These are phyloP conservation scores for Leccinum variabile DNA, from an alignment of 1,284 basidiomycete species.

Conservation along the genomic window DNA sequence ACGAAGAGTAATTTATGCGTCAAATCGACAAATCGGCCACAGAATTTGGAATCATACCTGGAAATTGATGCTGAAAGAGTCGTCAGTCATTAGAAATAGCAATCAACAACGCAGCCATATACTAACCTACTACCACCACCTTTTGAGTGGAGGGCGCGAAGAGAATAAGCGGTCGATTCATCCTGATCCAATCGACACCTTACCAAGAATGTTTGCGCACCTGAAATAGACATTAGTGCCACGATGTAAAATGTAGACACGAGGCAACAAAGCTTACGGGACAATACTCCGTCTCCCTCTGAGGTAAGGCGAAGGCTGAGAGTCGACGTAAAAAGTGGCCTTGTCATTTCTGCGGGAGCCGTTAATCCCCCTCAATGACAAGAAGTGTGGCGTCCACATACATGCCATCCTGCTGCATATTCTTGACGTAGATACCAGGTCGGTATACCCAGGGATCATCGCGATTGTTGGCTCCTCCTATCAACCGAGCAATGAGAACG, in stretches of 20 bases:
- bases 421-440: constrained; percentile 66
- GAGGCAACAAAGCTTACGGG: constrained; percentile 45
- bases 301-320: constrained; percentile 54
- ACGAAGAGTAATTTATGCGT: not conserved
- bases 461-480: constrained; percentile 67
- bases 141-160: constrained; percentile 16
- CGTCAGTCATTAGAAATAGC: constrained; percentile 3
- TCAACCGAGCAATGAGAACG: not conserved
- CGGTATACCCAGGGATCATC: constrained; percentile 75
- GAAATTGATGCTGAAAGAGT: constrained; percentile 59
- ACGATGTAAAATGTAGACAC: not conserved
- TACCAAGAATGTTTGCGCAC: constrained; percentile 67
- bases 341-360: constrained; percentile 58
- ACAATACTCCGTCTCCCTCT: constrained; percentile 67
- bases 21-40: not conserved
- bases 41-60: constrained; percentile 35
- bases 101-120: not conserved
- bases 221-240: constrained; percentile 33
- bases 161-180: constrained; percentile 1
- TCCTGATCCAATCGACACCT: constrained; percentile 11
- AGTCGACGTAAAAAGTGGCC: constrained; percentile 69
- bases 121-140: constrained; percentile 54
- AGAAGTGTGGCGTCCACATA: constrained; percentile 32
- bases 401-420: constrained; percentile 70
- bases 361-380: constrained; percentile 4